Evolutionary conservation across 768 basidiomycete genomes (phyloP).

Genomic region (Podaxis mareebaensis): DNA sequence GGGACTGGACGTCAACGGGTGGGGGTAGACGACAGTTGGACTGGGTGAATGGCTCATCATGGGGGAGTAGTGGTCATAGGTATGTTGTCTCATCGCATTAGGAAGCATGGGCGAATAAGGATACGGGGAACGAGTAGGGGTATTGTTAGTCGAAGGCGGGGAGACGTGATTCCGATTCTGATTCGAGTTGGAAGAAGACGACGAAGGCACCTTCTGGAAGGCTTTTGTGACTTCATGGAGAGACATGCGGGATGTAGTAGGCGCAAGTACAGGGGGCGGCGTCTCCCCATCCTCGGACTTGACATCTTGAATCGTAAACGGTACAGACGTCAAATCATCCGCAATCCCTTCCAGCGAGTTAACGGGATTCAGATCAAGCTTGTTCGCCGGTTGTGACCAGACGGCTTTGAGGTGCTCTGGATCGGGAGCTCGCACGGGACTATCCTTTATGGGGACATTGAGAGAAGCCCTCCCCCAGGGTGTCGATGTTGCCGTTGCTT

Average conservation of each 20-base stretch:
- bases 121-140: slow-evolving; percentile 29
- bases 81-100: slow-evolving; percentile 58
- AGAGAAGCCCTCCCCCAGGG: slow-evolving; percentile 60
- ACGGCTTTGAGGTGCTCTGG: slow-evolving; percentile 85
- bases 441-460: slow-evolving; percentile 63
- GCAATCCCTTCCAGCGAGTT: slow-evolving; percentile 86
- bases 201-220: slow-evolving; percentile 81
- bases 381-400: slow-evolving; percentile 79
- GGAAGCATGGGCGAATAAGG: slow-evolving; percentile 45
- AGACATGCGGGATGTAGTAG: slow-evolving; percentile 73
- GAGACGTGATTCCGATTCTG: slow-evolving; percentile 53
- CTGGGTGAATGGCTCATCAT: slow-evolving; percentile 74
- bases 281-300: slow-evolving; percentile 86
- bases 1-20: slow-evolving; percentile 59
- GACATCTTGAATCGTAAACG: slow-evolving; percentile 81
- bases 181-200: slow-evolving; percentile 48
- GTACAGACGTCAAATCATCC: slow-evolving; percentile 78
- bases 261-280: slow-evolving; percentile 60
- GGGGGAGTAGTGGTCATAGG: slow-evolving; percentile 57
- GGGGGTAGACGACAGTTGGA: slow-evolving; percentile 66
- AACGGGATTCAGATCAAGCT: slow-evolving; percentile 61
- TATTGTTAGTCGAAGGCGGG: slow-evolving; percentile 46
- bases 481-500: slow-evolving; percentile 21
- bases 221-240: slow-evolving; percentile 81
- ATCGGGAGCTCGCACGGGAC: slow-evolving; percentile 67